Base-by-base conservation (phyloP, 2,329 filamentous ascomycete species). In the Neonectria coccinea region DNA sequence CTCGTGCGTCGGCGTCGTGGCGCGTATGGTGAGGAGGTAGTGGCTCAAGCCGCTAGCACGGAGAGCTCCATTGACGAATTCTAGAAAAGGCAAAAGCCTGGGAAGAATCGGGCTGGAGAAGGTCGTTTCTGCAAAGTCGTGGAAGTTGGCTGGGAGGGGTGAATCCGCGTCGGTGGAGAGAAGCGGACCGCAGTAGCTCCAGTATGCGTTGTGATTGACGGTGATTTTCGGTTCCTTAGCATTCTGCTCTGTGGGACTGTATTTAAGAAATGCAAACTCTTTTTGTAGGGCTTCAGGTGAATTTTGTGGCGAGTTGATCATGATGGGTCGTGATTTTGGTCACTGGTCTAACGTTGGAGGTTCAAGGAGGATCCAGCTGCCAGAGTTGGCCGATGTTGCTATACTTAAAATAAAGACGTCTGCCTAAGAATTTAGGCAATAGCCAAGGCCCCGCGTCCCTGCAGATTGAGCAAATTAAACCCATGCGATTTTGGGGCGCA, bases 1-100 rank as follows among this genome's bases (percentile, higher is more conserved):
- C 27, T 84, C 81, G 33, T 67, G 48, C 0, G 80, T 82, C 0
- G 80, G 76, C 45, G 72, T 79, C 0, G 81, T 82, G 53, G 83
- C 82, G 50, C 83, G 81, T 57, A 85, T 78, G 0, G 83, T 85
- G 12, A 85, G 67, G 76, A 83, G 84, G 67, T 84, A 85, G 69
- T 84, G 73, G 4, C 74, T 67, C 5, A 82, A 68, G 4, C 75
- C 76, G 33, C 77, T 78, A 4, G 62, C 50, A 3, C 57, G n/a
- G 39, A 85, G 70, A 60, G 83, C 74, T 2, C 66, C 56, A 45
- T 82, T 79, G 36, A 79, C 74, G 66, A 78, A 83, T 8, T 59
- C 56, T 4, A 85, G 72, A 54, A 85, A 81, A 0, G 82, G 79
- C 25, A 79, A 68, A 3, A 85, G 68, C 0, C 72, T 73, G 1